Percentiles rank a stretch among this genome's conserved stretches.
These are phyloP conservation scores for Rhodotorula glutinis DNA, from an alignment of 1,284 basidiomycete genomes.

Conservation along the genomic window DNA sequence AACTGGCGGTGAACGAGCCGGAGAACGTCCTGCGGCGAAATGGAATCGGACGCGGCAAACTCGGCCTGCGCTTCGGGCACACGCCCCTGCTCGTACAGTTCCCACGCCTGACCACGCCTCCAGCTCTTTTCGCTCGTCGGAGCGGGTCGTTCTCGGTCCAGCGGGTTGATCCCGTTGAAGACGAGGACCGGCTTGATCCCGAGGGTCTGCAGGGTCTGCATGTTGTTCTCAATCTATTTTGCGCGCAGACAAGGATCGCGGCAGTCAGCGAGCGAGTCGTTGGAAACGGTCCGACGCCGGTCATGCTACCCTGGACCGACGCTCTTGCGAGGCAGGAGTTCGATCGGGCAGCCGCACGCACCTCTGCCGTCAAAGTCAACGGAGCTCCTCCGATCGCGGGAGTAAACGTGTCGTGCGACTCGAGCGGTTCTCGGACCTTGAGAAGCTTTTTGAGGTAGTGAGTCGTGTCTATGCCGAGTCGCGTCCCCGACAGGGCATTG, in stretches of 20 bases:
- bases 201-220: slow-evolving; percentile 82
- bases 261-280: too few species aligned
- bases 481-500: slow-evolving; percentile 79
- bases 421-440: slow-evolving; percentile 60
- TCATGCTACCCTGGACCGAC: too few species aligned
- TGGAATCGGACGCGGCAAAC: slow-evolving; percentile 61
- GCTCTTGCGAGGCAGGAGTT: too few species aligned
- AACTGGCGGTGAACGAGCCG: slow-evolving; percentile 88
- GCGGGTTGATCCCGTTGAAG: slow-evolving; percentile 76
- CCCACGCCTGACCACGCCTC: slow-evolving; percentile 67
- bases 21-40: slow-evolving; percentile 83
- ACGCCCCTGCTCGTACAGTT: slow-evolving; percentile 80
- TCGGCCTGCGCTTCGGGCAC: slow-evolving; percentile 82
- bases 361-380: slow-evolving; percentile 65
- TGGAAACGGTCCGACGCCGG: too few species aligned
- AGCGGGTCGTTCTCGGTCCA: slow-evolving; percentile 47
- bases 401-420: slow-evolving; percentile 51
- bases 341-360: too few species aligned
- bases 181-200: slow-evolving; percentile 95
- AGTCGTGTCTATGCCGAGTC: slow-evolving; percentile 94
- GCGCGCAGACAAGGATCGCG: too few species aligned
- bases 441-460: slow-evolving; percentile 81
- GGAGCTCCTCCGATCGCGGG: slow-evolving; percentile 92
- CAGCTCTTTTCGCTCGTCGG: slow-evolving; percentile 41
- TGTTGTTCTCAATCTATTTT: slow-evolving; percentile 76